These are phyloP conservation scores for Centella asiatica DNA, from an alignment of 129 eudicot genomes.

Conservation along the genomic window DNA sequence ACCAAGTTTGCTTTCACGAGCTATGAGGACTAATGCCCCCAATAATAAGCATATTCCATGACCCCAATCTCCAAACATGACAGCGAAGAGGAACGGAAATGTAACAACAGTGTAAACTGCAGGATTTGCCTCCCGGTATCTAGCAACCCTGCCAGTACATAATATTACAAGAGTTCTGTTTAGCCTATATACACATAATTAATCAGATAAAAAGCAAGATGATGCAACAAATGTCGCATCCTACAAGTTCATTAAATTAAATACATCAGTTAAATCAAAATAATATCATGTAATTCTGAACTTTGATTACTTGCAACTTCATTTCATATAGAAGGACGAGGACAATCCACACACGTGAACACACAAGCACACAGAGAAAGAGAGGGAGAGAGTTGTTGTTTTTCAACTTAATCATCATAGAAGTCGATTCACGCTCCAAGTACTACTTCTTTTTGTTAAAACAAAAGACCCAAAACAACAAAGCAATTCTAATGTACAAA, in stretches of 20 bases:
- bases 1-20: conserved; percentile 67
- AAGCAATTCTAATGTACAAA: too few species aligned
- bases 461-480: too few species aligned
- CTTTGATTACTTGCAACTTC: too few species aligned
- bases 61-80: conserved; percentile 99
- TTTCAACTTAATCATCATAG: too few species aligned
- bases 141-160: conserved; percentile 67
- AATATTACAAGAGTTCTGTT: conserved; percentile 3
- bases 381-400: too few species aligned
- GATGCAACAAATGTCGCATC: not conserved
- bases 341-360: too few species aligned
- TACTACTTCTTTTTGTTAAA: too few species aligned
- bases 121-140: conserved; percentile 96
- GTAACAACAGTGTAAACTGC: conserved; percentile 90
- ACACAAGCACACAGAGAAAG: too few species aligned
- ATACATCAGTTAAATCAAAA: too few species aligned
- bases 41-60: conserved; percentile 89
- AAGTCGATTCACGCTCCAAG: too few species aligned
- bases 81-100: conserved; percentile 98
- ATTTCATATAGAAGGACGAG: too few species aligned
- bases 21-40: conserved; percentile 77
- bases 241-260: not conserved
- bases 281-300: too few species aligned
- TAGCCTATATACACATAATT: conserved; percentile 6
- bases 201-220: not conserved